Evolutionary conservation across 441 rosid species (phyloP).

Genomic region (Daphne laureola): DNA sequence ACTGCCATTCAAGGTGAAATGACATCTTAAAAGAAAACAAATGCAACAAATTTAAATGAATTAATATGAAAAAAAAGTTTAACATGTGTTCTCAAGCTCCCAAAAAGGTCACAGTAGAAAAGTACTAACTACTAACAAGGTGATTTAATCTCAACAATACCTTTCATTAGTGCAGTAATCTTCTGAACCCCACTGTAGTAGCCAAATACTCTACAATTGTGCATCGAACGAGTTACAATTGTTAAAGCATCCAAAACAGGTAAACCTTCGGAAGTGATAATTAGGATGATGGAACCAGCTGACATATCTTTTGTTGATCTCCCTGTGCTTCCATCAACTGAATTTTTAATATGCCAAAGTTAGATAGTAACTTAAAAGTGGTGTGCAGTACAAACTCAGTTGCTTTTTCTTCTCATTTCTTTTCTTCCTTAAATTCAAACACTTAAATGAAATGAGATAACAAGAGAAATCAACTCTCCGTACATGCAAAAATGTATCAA

Average conservation of each 20-base stretch:
- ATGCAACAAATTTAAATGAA: too few relatives aligned
- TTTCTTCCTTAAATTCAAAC: too few relatives aligned
- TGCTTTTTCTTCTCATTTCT: too few relatives aligned
- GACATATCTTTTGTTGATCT: constrained; percentile 27
- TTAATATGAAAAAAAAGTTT: too few relatives aligned
- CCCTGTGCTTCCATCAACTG: constrained; percentile 37
- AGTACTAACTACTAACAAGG: constrained; percentile 2
- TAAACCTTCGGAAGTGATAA: constrained; percentile 41
- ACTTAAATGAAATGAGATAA: too few relatives aligned
- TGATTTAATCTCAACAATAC: constrained; percentile 22
- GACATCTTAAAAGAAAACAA: too few relatives aligned
- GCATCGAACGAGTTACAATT: constrained; percentile 52
- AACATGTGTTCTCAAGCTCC: too few relatives aligned
- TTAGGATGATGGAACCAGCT: constrained; percentile 33
- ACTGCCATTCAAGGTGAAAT: too few relatives aligned
- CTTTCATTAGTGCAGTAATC: constrained; percentile 70
- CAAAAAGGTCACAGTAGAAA: constrained; percentile 3
- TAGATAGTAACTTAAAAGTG: background rate
- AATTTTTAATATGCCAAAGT: constrained; percentile 14
- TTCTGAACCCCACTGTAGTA: constrained; percentile 63
- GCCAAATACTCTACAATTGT: constrained; percentile 70
- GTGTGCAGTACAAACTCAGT: too few relatives aligned
- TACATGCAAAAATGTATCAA: too few relatives aligned
- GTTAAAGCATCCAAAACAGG: constrained; percentile 53
- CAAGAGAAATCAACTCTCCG: too few relatives aligned